Percentiles rank a stretch among this genome's conserved stretches.
These are phyloP conservation scores for Mortierella sp. DNA, from an alignment of 371 early-diverging fungal species.

Conservation along the genomic window DNA sequence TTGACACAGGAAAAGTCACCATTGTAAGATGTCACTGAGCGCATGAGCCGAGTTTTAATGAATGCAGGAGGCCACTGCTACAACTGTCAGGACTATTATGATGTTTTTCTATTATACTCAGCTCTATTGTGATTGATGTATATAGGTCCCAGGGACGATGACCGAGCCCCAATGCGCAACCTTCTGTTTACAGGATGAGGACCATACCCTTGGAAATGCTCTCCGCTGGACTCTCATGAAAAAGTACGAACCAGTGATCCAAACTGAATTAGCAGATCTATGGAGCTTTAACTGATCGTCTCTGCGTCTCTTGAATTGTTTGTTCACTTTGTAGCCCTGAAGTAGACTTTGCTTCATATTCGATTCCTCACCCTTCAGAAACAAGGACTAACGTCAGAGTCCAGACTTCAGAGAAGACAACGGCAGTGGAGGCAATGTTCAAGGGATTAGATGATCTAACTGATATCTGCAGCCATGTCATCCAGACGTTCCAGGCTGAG, in stretches of 20 bases:
- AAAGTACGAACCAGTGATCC: conserved; percentile 69
- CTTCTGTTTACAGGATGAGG: conserved; percentile 91
- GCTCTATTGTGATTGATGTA: background rate
- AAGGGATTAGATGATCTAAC: conserved; percentile 89
- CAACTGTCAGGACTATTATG: background rate
- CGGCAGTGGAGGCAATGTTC: conserved; percentile 86
- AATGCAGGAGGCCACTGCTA: background rate
- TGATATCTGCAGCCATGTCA: conserved; percentile 77
- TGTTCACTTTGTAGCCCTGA: conserved; percentile 69
- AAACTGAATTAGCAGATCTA: background rate
- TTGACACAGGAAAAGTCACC: conserved; percentile 63
- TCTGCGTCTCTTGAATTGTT: background rate
- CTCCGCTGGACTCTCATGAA: conserved; percentile 94
- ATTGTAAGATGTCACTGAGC: conserved; percentile 60
- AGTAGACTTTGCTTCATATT: conserved; percentile 98
- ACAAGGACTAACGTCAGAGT: conserved; percentile 93
- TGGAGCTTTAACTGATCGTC: background rate
- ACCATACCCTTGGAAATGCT: conserved; percentile 97
- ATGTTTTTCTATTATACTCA: background rate
- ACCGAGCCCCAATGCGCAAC: conserved; percentile 86
- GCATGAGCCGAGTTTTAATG: conserved; percentile 1
- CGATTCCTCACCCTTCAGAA: conserved; percentile 99
- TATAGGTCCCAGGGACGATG: conserved; percentile 72
- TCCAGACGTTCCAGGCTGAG: conserved; percentile 69
- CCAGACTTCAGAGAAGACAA: conserved; percentile 89